Evolutionary conservation across 495 filamentous ascomycete genomes (phyloP).

Genomic region (Entonaema liquescens): DNA sequence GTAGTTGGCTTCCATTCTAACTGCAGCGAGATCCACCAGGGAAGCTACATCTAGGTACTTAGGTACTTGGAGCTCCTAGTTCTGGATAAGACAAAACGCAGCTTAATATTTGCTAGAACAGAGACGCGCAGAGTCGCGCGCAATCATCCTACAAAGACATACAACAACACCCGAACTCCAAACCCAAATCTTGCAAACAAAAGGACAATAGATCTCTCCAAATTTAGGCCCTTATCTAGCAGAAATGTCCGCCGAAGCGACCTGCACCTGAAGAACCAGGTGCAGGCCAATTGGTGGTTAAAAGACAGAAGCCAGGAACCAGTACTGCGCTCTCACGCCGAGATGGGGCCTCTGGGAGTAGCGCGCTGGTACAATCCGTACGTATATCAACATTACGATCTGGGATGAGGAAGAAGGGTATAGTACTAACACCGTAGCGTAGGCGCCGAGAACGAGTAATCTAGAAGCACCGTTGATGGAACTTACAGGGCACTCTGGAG

Average conservation of each 20-base stretch:
- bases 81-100: background rate
- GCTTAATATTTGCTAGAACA: background rate
- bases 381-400: constrained; percentile 44
- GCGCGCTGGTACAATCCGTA: constrained; percentile 86
- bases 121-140: background rate
- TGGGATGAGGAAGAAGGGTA: background rate
- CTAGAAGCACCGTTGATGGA: constrained; percentile 96
- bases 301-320: constrained; percentile 82
- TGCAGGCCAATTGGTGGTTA: constrained; percentile 84
- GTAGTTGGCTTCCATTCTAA: too few species aligned
- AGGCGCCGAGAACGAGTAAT: constrained; percentile 84
- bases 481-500: constrained; percentile 78
- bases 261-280: constrained; percentile 82
- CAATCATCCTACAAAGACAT: background rate
- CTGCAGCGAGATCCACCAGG: background rate
- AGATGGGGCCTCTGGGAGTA: constrained; percentile 72
- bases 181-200: background rate
- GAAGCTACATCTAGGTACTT: constrained; percentile 2
- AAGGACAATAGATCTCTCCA: background rate
- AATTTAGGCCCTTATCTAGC: background rate
- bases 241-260: constrained; percentile 85
- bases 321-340: constrained; percentile 66
- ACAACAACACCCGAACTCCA: background rate
- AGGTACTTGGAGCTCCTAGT: constrained; percentile 7
- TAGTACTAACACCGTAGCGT: constrained; percentile 32